Evolutionary conservation across 1,139 yeast genomes (phyloP).

Genomic region (Groenewaldozyma auringiensis): DNA sequence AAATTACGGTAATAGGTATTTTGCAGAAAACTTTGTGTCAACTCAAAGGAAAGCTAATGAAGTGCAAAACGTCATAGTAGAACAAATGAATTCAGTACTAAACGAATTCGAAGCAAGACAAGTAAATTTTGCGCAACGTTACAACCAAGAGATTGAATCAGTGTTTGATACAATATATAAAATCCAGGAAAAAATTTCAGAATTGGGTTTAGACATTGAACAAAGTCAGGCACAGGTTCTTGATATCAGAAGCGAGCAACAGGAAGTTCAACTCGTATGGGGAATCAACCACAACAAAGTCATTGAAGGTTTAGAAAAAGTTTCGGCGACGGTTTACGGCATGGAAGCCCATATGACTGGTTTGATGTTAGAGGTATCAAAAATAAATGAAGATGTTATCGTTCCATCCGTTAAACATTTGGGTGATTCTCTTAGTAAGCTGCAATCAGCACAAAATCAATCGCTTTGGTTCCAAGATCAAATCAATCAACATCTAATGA

Average conservation of each 20-base stretch:
- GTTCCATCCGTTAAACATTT: too few relatives aligned
- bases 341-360: not conserved
- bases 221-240: not conserved
- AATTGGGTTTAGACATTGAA: not conserved
- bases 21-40: conserved; percentile 15
- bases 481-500: not conserved
- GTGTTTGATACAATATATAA: not conserved
- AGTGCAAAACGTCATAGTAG: not conserved
- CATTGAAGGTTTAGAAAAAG: not conserved
- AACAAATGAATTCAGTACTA: not conserved
- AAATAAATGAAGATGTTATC: not conserved
- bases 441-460: not conserved
- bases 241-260: not conserved
- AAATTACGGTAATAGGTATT: conserved; percentile 16
- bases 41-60: conserved; percentile 9
- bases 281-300: not conserved
- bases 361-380: not conserved
- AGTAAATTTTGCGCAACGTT: not conserved
- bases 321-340: not conserved
- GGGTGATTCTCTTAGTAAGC: not conserved
- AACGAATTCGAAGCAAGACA: not conserved
- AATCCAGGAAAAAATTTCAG: not conserved
- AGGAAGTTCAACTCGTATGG: not conserved
- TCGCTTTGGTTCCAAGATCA: not conserved
- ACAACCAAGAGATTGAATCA: not conserved